Base-by-base conservation (phyloP, 495 filamentous ascomycete species). In the Aspergillus incahuasiensis region DNA sequence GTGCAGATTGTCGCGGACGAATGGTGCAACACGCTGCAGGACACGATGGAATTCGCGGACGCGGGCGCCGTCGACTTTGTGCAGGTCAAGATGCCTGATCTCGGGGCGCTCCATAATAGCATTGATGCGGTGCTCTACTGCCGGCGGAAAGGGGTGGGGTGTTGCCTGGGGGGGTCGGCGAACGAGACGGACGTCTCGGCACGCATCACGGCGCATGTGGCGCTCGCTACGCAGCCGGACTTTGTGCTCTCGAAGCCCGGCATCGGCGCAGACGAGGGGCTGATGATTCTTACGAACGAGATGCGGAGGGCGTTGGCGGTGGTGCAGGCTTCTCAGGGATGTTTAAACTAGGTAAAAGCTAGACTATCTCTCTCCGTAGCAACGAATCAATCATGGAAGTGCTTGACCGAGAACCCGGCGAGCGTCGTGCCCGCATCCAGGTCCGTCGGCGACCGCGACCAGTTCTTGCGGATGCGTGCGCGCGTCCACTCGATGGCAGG, bases 1-100 rank as follows among this genome's bases (percentile, higher is more conserved):
- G 48, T 52, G 13, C 16, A 57, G 22, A 35, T 57, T 20, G 55
- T 57, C 15, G 55, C 55, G 7, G 55, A 57, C 20, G 55, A 57
- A 52, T 57, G 55, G 55, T 52, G 55, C 34, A 57, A 57, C 25
- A 57, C 55, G 7, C 32, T 57, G 19, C 44, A 57, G 7, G 55
- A 57, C 22, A 53, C 52, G 3, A 19, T 22, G n/a, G 40, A 46
- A 24, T 57, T 57, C 19, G 55, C 55, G 6, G 48, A 57, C n/a
- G 55, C 55, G 1, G 41, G 18, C 5, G 55, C 55, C 0, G 55
- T 57, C 7, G 54, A 56, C 35, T 56, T 39, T 28, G 54, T 56
- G 19, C 54, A 56, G 38, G 32, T 56, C 35, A 56, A 56, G 35
- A 40, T 56, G 34, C 45, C 54, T 13, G 54, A 56, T 16, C 54